Evolutionary conservation across 495 filamentous ascomycete species (phyloP).

Genomic region (Bombardia bombarda): DNA sequence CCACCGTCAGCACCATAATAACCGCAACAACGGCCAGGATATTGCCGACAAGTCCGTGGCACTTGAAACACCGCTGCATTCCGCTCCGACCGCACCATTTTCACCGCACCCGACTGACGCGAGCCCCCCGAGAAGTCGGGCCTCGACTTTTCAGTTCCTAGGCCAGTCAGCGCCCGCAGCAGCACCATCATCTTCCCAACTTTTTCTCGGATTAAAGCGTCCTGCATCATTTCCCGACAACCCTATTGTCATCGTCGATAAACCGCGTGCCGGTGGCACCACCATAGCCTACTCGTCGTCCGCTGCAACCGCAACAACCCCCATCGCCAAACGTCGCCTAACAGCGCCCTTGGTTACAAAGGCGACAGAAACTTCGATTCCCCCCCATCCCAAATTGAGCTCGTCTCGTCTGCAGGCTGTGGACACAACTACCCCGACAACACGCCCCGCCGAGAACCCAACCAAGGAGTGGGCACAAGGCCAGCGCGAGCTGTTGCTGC

Average conservation of each 20-base stretch:
- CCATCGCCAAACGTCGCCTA: constrained; percentile 16
- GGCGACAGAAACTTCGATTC: constrained; percentile 2
- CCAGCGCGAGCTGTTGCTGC: constrained; percentile 32
- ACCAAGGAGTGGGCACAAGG: constrained; percentile 27
- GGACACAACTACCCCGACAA: neutral
- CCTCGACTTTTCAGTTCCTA: constrained; percentile 34
- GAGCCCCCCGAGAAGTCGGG: constrained; percentile 25
- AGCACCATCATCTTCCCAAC: too few relatives aligned
- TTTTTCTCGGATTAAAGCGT: constrained; percentile 29
- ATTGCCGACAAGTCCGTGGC: constrained; percentile 9
- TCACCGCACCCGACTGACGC: constrained; percentile 1
- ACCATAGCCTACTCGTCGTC: constrained; percentile 10
- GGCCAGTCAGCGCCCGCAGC: constrained; percentile 10
- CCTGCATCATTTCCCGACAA: constrained; percentile 33
- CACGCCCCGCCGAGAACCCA: constrained; percentile 11
- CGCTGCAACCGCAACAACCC: constrained; percentile 8
- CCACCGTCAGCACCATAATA: constrained; percentile 18
- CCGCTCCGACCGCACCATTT: neutral
- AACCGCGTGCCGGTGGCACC: constrained; percentile 15
- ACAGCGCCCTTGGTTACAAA: constrained; percentile 12
- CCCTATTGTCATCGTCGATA: constrained; percentile 12
- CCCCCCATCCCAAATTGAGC: constrained; percentile 5
- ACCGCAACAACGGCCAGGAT: constrained; percentile 13
- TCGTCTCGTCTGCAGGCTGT: constrained; percentile 9
- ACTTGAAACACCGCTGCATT: constrained; percentile 21